Conservation (phyloP, 441 rosid genomes). For the Populus hybrid region DNA sequence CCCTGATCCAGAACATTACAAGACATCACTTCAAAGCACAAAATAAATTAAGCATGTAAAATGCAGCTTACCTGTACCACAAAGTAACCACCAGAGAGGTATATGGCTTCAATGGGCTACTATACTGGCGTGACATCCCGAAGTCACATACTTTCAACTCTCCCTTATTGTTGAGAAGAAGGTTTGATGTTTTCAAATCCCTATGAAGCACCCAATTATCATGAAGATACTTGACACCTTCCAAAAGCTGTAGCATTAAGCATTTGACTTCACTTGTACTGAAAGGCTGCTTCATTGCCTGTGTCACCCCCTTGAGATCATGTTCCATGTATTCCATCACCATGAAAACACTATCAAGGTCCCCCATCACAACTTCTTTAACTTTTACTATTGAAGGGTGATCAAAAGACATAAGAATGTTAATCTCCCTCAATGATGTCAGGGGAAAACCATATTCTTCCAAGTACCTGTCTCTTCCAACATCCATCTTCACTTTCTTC, state of each 20-base stretch:
- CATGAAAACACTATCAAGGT: conserved; percentile 60
- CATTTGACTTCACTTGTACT: conserved; percentile 89
- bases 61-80: conserved; percentile 69
- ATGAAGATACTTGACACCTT: conserved; percentile 79
- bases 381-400: conserved; percentile 74
- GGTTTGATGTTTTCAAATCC: conserved; percentile 85
- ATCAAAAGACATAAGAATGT: conserved; percentile 62
- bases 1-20: neutral
- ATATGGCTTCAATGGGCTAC: conserved; percentile 77
- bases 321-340: conserved; percentile 96
- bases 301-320: conserved; percentile 74
- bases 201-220: conserved; percentile 91
- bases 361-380: conserved; percentile 76
- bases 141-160: conserved; percentile 82
- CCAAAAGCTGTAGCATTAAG: conserved; percentile 74
- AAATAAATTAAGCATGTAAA: neutral
- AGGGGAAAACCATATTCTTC: conserved; percentile 63
- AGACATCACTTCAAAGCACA: neutral
- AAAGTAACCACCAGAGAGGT: conserved; percentile 73
- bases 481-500: conserved; percentile 78
- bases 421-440: conserved; percentile 80
- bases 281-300: conserved; percentile 62
- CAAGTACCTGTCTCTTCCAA: conserved; percentile 30
- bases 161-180: conserved; percentile 71
- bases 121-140: conserved; percentile 82